Percentiles rank a stretch among this genome's conserved stretches.
These are phyloP conservation scores for Globisporangium iwayamae DNA, from an alignment of 352 stramenopile species.

Conservation along the genomic window DNA sequence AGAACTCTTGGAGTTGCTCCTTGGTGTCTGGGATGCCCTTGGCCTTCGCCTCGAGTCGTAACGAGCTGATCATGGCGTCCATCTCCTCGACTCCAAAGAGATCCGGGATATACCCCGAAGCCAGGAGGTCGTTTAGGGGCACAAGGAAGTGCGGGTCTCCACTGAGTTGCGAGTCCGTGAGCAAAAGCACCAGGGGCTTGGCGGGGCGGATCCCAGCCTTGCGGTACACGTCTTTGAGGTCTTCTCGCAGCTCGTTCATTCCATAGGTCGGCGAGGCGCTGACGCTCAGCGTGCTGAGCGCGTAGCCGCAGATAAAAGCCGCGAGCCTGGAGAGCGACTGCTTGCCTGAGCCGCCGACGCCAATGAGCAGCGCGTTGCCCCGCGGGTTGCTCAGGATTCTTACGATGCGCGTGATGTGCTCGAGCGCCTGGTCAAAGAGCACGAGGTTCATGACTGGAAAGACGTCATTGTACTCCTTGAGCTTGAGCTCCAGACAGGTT, in stretches of 20 bases:
- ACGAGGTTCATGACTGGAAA: slow-evolving; percentile 92
- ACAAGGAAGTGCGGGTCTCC: slow-evolving; percentile 83
- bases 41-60: slow-evolving; percentile 82
- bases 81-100: slow-evolving; percentile 88
- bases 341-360: slow-evolving; percentile 84
- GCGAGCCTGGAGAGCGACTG: slow-evolving; percentile 88
- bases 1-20: slow-evolving; percentile 89
- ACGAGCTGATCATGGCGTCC: slow-evolving; percentile 74
- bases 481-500: slow-evolving; percentile 50
- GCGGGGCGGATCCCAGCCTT: slow-evolving; percentile 84
- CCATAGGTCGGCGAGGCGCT: slow-evolving; percentile 59
- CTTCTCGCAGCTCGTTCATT: slow-evolving; percentile 79
- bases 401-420: slow-evolving; percentile 87
- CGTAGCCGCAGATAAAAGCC: slow-evolving; percentile 83
- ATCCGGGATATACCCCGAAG: slow-evolving; percentile 69
- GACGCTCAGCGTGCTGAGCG: slow-evolving; percentile 60
- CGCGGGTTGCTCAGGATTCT: slow-evolving; percentile 72
- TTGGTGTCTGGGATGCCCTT: slow-evolving; percentile 86
- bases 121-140: slow-evolving; percentile 84
- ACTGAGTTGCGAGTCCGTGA: slow-evolving; percentile 87
- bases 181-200: slow-evolving; percentile 81
- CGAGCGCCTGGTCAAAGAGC: slow-evolving; percentile 89
- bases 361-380: slow-evolving; percentile 85
- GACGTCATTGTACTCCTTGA: slow-evolving; percentile 89
- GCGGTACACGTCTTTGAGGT: slow-evolving; percentile 88